Conservation (phyloP, 345 rosid species). For the Sisymbrium altissimum region DNA sequence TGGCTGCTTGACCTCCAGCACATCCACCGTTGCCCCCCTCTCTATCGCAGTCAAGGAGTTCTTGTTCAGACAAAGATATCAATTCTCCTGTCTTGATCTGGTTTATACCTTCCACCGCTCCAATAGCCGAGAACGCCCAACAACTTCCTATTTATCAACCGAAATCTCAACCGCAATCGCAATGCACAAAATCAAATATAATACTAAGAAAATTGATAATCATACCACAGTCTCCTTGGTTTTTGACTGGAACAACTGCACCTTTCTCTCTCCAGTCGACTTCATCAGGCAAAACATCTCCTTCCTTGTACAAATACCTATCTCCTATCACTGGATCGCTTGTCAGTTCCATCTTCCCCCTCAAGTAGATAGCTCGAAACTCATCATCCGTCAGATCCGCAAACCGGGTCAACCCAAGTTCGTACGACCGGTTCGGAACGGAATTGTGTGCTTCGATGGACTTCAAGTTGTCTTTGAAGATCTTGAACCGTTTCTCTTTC, state of each 20-base stretch:
- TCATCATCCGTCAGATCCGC: constrained; percentile 61
- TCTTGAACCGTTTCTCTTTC: constrained; percentile 46
- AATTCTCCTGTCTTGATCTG: constrained; percentile 61
- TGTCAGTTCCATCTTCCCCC: neutral
- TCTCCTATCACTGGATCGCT: neutral
- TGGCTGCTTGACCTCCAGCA: neutral
- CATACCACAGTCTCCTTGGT: neutral
- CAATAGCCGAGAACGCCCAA: constrained; percentile 76
- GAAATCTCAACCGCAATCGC: neutral
- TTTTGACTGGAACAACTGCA: constrained; percentile 32
- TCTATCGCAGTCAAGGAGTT: constrained; percentile 61
- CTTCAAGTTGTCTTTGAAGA: constrained; percentile 55
- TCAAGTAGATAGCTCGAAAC: constrained; percentile 38
- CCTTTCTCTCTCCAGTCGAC: constrained; percentile 50
- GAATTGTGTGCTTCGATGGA: constrained; percentile 49
- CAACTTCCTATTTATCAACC: constrained; percentile 49
- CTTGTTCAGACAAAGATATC: constrained; percentile 59
- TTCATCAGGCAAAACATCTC: constrained; percentile 31
- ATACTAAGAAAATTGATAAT: too few species aligned
- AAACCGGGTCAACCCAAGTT: constrained; percentile 51
- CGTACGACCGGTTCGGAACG: constrained; percentile 25
- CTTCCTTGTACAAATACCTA: constrained; percentile 33
- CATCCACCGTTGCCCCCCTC: too few species aligned
- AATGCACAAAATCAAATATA: too few species aligned
- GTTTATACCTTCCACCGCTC: constrained; percentile 72